Evolutionary conservation across 2,329 filamentous ascomycete genomes (phyloP), one percentile per base, ranked within the genome.

Genomic region (Fusarium albidum): DNA sequence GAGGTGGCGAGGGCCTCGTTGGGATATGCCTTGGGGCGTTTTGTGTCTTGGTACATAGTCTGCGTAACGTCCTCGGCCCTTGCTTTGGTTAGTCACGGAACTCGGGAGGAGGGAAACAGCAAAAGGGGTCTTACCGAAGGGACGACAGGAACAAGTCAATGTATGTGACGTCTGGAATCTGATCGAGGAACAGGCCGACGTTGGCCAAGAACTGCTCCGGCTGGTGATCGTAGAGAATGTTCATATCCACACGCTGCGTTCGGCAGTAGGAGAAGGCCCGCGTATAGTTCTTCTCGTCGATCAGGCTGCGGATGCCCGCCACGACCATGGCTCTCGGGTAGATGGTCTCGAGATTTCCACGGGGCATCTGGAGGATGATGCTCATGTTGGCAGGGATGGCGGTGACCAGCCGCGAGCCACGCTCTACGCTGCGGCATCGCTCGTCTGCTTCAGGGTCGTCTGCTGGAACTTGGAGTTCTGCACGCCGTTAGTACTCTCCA

Each of bases 211-310:
- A 97, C 63, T 96, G 90, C 31, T 87, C 81, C 0, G 94, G 92
- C n/a, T 87, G 86, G 73, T 98, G 91, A 68, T 99, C 95, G 68
- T 96, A 94, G 3, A 99, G 79, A 56, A 99, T 94, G 68, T 99
- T 99, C 89, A 98, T 93, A 68, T 99, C 95, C 1, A 99, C 95
- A 63, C 96, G 86, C 71, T 99, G 96, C 17, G 88, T 94, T 43
- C 95, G 87, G 70, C 95, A 98, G 57, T 92, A 88, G 17, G 90
- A 79, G 70, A 97, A 99, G 0, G 95, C 95, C 44, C 84, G 85
- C 41, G 83, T 85, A 68, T 97, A 99, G 65, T 95, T 86, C 70
- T 90, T 90, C 27, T 83, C 79, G 47, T 92, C 89, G 44, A 99
- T 91, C 44, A 90, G 85, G 42, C 85, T 84, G 40, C 95, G 85